Evolutionary conservation across 2,329 filamentous ascomycete genomes (phyloP).

Genomic region (Curvularia sp.): DNA sequence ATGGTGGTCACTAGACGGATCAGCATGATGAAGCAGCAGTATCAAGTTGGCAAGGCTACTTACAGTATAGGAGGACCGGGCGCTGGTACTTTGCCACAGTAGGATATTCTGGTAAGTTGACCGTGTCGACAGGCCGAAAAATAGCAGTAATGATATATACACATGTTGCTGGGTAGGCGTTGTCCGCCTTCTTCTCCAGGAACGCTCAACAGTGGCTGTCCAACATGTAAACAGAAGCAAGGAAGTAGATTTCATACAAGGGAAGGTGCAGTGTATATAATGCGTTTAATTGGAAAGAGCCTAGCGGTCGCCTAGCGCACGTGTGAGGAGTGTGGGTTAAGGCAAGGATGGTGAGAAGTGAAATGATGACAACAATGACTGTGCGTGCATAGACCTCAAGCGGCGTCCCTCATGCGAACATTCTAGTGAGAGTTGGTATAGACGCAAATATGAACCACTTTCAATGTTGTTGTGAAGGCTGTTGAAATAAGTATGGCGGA

Average conservation of each 20-base stretch:
- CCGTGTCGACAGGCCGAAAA: slow-evolving; percentile 44
- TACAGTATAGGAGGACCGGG: slow-evolving; percentile 32
- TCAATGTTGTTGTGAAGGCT: not conserved
- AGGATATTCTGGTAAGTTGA: slow-evolving; percentile 39
- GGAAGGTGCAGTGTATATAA: slow-evolving; percentile 6
- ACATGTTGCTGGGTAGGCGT: slow-evolving; percentile 39
- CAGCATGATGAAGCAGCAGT: slow-evolving; percentile 1
- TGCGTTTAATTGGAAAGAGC: not conserved
- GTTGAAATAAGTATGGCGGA: not conserved
- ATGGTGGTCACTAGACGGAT: slow-evolving; percentile 27
- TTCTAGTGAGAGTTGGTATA: not conserved
- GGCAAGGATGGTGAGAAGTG: not conserved
- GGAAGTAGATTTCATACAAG: slow-evolving; percentile 3
- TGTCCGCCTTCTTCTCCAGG: slow-evolving; percentile 17
- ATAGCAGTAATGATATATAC: slow-evolving; percentile 46
- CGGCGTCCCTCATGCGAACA: not conserved
- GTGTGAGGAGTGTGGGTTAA: slow-evolving; percentile 13
- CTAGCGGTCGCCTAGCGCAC: slow-evolving; percentile 12
- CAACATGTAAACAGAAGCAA: slow-evolving; percentile 8
- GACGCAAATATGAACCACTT: not conserved
- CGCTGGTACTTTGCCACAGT: slow-evolving; percentile 42
- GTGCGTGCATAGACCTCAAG: not conserved
- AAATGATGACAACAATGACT: not conserved
- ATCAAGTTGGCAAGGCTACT: not conserved
- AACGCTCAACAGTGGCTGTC: slow-evolving; percentile 13